Evolutionary conservation across 2,329 filamentous ascomycete species (phyloP).

Genomic region (Alternaria viburni): DNA sequence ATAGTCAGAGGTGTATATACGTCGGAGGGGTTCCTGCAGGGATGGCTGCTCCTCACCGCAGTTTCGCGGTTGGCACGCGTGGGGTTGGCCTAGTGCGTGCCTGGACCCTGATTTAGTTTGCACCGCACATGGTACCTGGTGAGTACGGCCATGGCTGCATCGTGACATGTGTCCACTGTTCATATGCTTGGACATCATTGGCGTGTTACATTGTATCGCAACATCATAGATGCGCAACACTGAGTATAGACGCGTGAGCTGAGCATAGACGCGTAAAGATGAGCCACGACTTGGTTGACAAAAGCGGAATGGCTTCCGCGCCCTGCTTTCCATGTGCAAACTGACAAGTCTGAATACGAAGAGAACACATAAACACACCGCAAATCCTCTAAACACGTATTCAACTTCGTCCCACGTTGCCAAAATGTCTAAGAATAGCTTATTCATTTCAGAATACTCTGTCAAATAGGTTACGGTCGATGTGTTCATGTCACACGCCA

Average conservation of each 20-base stretch:
- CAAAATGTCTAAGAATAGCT: not conserved
- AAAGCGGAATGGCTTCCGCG: constrained; percentile 14
- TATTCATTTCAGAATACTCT: not conserved
- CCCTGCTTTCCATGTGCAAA: not conserved
- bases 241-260: not conserved
- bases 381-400: not conserved
- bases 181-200: not conserved
- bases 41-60: constrained; percentile 30
- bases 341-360: not conserved
- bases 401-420: not conserved
- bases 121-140: constrained; percentile 4
- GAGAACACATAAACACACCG: not conserved
- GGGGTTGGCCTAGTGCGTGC: constrained; percentile 23
- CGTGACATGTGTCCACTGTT: not conserved
- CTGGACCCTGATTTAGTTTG: constrained; percentile 9
- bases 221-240: not conserved
- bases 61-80: constrained; percentile 18
- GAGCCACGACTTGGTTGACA: not conserved
- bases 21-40: constrained; percentile 30
- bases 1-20: constrained; percentile 7
- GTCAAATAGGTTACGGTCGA: not conserved
- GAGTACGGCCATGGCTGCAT: not conserved
- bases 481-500: constrained; percentile 10
- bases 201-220: not conserved
- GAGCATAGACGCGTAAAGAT: constrained; percentile 4